Percentiles rank a stretch among this genome's conserved stretches.
Evolutionary conservation across 768 basidiomycete species (phyloP).

Genomic region (Boletus insuetus): DNA sequence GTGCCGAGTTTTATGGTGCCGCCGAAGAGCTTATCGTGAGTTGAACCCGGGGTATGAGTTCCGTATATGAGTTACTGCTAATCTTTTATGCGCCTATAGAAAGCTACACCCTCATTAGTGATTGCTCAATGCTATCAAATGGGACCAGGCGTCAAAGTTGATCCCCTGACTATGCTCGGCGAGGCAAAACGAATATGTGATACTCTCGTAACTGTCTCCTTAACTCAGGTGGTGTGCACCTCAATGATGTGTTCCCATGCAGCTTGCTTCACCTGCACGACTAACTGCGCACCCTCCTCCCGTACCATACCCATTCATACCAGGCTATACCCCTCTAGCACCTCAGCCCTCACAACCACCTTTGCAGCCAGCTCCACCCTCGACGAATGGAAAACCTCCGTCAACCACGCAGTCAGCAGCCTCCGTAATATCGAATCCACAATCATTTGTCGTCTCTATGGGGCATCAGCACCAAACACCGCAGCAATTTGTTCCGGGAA

Average conservation of each 20-base stretch:
- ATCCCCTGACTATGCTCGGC: conserved; percentile 68
- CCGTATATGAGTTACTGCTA: conserved; percentile 6
- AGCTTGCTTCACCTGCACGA: conserved; percentile 76
- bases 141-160: conserved; percentile 65
- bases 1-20: conserved; percentile 82
- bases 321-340: conserved; percentile 34
- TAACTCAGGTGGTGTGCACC: not conserved
- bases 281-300: conserved; percentile 66
- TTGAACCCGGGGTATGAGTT: conserved; percentile 19
- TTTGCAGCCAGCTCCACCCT: conserved; percentile 35
- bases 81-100: conserved; percentile 29
- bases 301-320: conserved; percentile 48
- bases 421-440: conserved; percentile 64
- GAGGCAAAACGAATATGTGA: conserved; percentile 82
- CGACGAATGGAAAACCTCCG: conserved; percentile 34
- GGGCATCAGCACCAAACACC: conserved; percentile 49
- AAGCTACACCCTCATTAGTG: conserved; percentile 63
- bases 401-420: conserved; percentile 35
- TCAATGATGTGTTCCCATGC: conserved; percentile 11
- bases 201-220: conserved; percentile 50
- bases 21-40: conserved; percentile 81
- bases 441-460: conserved; percentile 70
- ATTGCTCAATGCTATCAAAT: conserved; percentile 80
- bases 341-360: conserved; percentile 31
- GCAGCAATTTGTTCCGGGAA: conserved; percentile 41